Evolutionary conservation across 2,329 filamentous ascomycete species (phyloP).

Genomic region (Gnomoniopsis sp.): DNA sequence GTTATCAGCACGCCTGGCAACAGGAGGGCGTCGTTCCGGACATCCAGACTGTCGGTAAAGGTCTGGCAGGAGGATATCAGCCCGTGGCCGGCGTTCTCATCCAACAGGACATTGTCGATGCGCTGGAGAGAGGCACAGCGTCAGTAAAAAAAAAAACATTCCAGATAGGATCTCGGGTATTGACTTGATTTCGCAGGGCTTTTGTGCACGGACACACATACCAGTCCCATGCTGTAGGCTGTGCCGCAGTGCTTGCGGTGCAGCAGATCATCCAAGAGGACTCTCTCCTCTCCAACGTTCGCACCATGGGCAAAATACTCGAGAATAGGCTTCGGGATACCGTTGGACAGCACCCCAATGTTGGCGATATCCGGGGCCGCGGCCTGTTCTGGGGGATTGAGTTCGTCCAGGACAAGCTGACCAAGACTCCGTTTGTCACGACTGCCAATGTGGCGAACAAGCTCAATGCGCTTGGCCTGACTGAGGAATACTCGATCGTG

Average conservation of each 20-base stretch:
- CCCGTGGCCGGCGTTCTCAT: slow-evolving; percentile 58
- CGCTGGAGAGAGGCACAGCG: slow-evolving; percentile 37
- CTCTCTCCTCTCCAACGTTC: slow-evolving; percentile 33
- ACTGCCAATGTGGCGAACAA: slow-evolving; percentile 29
- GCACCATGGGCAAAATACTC: slow-evolving; percentile 29
- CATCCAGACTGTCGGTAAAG: slow-evolving; percentile 62
- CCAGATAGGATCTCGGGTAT: not conserved
- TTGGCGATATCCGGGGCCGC: slow-evolving; percentile 40
- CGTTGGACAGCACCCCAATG: slow-evolving; percentile 33
- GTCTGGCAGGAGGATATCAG: slow-evolving; percentile 58
- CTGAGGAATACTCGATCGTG: slow-evolving; percentile 32
- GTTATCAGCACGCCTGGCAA: slow-evolving; percentile 62
- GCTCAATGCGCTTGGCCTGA: slow-evolving; percentile 31
- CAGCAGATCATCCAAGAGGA: slow-evolving; percentile 35
- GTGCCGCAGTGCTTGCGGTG: slow-evolving; percentile 38
- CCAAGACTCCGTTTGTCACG: slow-evolving; percentile 30
- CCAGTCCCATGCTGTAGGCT: slow-evolving; percentile 36
- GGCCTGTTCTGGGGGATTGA: slow-evolving; percentile 44
- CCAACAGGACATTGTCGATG: slow-evolving; percentile 44
- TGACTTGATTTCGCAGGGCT: slow-evolving; percentile 26
- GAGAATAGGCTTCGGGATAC: slow-evolving; percentile 25
- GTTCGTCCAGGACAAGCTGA: slow-evolving; percentile 35
- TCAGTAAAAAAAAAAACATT: slow-evolving; percentile 22
- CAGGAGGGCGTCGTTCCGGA: slow-evolving; percentile 57
- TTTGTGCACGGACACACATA: slow-evolving; percentile 62